Evolutionary conservation across 495 filamentous ascomycete genomes (phyloP).

Genomic region (Penicillium antarcticum): DNA sequence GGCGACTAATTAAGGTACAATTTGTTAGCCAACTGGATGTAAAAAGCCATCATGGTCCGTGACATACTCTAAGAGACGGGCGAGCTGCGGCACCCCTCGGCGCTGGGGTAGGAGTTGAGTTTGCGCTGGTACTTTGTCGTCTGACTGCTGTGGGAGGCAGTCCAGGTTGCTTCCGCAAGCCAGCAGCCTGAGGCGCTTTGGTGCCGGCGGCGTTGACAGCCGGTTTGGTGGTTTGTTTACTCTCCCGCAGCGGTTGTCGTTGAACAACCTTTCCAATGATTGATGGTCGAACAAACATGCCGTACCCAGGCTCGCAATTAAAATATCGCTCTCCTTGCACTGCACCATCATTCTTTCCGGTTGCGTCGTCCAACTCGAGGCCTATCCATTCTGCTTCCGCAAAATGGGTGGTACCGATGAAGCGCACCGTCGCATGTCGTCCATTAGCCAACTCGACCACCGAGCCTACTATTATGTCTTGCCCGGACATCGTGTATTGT

Average conservation of each 20-base stretch:
- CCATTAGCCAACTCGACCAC: constrained; percentile 72
- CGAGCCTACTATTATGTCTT: constrained; percentile 45
- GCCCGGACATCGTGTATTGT: constrained; percentile 31
- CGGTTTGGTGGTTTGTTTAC: constrained; percentile 31
- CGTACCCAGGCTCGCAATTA: constrained; percentile 70
- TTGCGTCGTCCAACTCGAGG: constrained; percentile 77
- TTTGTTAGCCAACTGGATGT: constrained; percentile 5
- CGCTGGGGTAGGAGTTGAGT: constrained; percentile 59
- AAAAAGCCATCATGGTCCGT: not conserved
- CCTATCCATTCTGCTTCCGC: constrained; percentile 84
- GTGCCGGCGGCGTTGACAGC: constrained; percentile 23
- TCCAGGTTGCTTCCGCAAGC: constrained; percentile 36
- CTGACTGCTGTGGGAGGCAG: constrained; percentile 52
- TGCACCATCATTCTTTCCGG: constrained; percentile 91
- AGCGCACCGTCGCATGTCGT: constrained; percentile 73
- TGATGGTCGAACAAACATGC: constrained; percentile 82
- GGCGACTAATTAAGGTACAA: constrained; percentile 54
- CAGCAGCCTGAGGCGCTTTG: constrained; percentile 32
- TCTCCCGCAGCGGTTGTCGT: constrained; percentile 40
- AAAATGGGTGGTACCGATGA: constrained; percentile 75
- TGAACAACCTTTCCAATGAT: constrained; percentile 55
- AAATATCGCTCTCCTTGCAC: constrained; percentile 91
- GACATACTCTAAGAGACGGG: constrained; percentile 58
- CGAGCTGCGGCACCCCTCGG: constrained; percentile 43
- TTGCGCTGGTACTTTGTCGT: constrained; percentile 64